Base-by-base conservation (phyloP, 192 early-diverging fungal genomes). In the Coemansia sp. region DNA sequence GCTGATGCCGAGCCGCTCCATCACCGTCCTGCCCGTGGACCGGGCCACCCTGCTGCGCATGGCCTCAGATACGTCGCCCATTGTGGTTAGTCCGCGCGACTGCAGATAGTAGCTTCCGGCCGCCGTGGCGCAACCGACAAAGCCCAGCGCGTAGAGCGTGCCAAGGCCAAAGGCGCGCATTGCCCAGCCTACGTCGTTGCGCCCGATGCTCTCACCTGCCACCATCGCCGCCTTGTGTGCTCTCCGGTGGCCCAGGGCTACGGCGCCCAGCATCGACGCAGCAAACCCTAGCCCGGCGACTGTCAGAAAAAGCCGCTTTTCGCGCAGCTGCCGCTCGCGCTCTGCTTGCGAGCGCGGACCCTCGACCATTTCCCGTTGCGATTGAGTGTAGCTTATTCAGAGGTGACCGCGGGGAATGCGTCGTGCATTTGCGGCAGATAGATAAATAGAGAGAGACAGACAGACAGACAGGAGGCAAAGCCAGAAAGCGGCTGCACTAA, bases 231-330 rank as follows among this genome's bases (percentile, higher is more conserved):
- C 23, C 14, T 42, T 32, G 43, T 55, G 51, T 15, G 71, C 71
- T 1, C 71, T 54, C 26, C 71, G 64, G 52, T 74, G 71, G 23
- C 64, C 64, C 30, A 67, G 13, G 20, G 55, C 60, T 18, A 67
- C 60, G 1, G 59, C 71, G 17, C 36, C 58, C 3, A 74, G 33
- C 2, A 63, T 22, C 27, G 71, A 48, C 1, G 59, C 64, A 3
- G 64, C 45, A 19, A 63, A 63, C 0, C 64, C 71, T 7, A 67
- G 23, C n/a, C 59, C 64, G 5, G 60, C 55, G 6, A 58, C 27
- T 7, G 64, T 38, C 30, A 67, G 18, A 20, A 74, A 56, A 23
- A 46, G 7, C 10, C 60, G 53, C 40, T 62, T 58, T n/a, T 74
- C 64, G 19, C 38, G 58, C 11, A 17, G 24, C 53, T 74, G 71